These are phyloP conservation scores for Isatis lusitanica DNA, from an alignment of 441 rosid genomes.

Conservation along the genomic window DNA sequence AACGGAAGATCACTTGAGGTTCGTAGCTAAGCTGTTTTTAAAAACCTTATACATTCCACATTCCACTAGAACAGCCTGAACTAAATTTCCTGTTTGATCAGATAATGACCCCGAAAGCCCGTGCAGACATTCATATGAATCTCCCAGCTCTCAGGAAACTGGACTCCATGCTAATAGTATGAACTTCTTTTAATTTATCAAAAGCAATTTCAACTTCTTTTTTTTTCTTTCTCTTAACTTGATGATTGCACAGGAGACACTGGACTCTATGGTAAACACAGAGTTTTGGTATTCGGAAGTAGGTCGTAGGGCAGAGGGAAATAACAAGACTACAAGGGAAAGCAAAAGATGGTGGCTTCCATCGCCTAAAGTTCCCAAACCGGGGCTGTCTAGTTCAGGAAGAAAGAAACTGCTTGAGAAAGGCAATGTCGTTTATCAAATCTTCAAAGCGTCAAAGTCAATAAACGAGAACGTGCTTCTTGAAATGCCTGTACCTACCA, in stretches of 20 bases:
- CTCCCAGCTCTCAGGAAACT: slow-evolving; percentile 88
- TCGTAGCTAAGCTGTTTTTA: slow-evolving; percentile 10
- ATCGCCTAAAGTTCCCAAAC: slow-evolving; percentile 66
- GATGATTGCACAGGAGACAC: slow-evolving; percentile 51
- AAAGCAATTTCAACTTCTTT: not conserved
- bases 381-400: slow-evolving; percentile 63
- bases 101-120: slow-evolving; percentile 92
- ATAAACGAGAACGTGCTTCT: slow-evolving; percentile 69
- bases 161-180: slow-evolving; percentile 87
- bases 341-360: slow-evolving; percentile 95
- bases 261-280: slow-evolving; percentile 72
- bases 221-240: not conserved
- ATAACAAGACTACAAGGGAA: slow-evolving; percentile 54
- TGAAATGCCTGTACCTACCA: slow-evolving; percentile 73
- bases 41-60: not conserved
- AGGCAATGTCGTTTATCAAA: slow-evolving; percentile 67
- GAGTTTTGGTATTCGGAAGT: slow-evolving; percentile 86
- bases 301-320: slow-evolving; percentile 70
- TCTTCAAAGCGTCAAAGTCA: slow-evolving; percentile 81
- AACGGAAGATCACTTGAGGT: slow-evolving; percentile 80
- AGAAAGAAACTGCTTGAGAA: slow-evolving; percentile 54
- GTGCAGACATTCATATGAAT: slow-evolving; percentile 80
- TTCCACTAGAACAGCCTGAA: slow-evolving; percentile 13
- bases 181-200: slow-evolving; percentile 35
- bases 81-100: slow-evolving; percentile 43